These are phyloP conservation scores for Paramecium primaurelia DNA, from an alignment of 73 alveolate genomes.

Conservation along the genomic window DNA sequence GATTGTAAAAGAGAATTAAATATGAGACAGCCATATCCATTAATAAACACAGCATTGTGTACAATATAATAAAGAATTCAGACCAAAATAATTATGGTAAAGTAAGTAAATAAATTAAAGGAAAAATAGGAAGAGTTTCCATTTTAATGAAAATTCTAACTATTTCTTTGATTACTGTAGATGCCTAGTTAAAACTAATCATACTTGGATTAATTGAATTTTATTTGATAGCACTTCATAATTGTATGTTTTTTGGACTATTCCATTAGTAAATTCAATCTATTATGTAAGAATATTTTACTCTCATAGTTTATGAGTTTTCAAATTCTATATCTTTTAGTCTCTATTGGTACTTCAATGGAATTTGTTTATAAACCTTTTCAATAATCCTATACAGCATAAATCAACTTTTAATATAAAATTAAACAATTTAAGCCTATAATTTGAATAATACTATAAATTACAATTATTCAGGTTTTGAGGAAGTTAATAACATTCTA, in stretches of 20 bases:
- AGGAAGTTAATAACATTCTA: background rate
- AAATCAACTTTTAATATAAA: background rate
- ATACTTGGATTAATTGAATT: background rate
- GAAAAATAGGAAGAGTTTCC: background rate
- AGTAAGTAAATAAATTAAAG: background rate
- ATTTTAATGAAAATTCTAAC: background rate
- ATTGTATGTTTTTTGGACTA: background rate
- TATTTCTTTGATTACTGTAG: background rate
- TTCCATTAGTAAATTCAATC: slow-evolving; percentile 13
- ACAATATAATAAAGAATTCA: background rate
- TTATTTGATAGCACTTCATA: background rate
- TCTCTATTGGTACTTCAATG: background rate
- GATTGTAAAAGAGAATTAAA: background rate
- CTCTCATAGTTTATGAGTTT: background rate
- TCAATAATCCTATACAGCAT: background rate
- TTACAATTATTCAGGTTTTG: background rate
- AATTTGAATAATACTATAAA: background rate
- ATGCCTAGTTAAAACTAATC: background rate
- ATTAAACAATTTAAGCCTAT: background rate
- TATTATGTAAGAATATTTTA: background rate
- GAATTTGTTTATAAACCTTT: background rate
- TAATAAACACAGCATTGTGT: background rate
- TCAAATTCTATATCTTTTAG: slow-evolving; percentile 6
- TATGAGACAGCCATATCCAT: background rate
- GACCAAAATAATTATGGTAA: background rate